Evolutionary conservation across 2,329 filamentous ascomycete genomes (phyloP), one percentile per base, ranked within the genome.

Genomic region (Diaporthe longicolla): DNA sequence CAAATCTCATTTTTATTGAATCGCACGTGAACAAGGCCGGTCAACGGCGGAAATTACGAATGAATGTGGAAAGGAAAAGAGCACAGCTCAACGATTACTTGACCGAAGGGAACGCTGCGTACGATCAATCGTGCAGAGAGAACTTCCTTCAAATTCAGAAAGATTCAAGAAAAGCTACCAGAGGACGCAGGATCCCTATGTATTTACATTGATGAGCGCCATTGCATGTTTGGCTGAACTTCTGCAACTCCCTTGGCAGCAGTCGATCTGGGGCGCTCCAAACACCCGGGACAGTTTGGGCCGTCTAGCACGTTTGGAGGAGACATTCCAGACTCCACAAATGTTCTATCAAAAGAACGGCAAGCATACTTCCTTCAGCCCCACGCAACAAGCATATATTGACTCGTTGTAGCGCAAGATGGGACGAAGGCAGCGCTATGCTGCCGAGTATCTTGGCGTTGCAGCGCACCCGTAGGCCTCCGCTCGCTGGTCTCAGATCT

Each of bases 361-460:
- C 26, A 63, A 35, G 13, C 63, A 17, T 7, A 48, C n/a, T 43
- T 26, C 32, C 71, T 43, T 32, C n/a, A n/a, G 37, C 17, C 29
- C 35, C 32, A 58, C 43, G 32, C 24, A 40, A 40, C 59, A 17
- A 35, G 57, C n/a, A 50, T 50, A 55, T n/a, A 15, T 71, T 43
- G 57, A 29, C 13, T 43, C 52, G 6, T 21, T 17, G 26, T n/a
- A 66, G 29, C 32, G 37, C 29, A 54, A 71, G 29, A 72, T 61
- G 73, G 54, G 70, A 74, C 45, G 61, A 68, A 26, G 8, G 69
- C 21, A 52, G 54, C 40, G 37, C 52, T n/a, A 52, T 54, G 52
- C 40, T 35, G 71, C 73, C 57, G 32, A 70, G 71, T 73, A 71
- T 75, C 73, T 75, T 75, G 73, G 73, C 73, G 65, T 65, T 59